Evolutionary conservation across 2,329 filamentous ascomycete genomes (phyloP), one percentile per base, ranked within the genome.

Genomic region (Nannizziopsis barbatae): DNA sequence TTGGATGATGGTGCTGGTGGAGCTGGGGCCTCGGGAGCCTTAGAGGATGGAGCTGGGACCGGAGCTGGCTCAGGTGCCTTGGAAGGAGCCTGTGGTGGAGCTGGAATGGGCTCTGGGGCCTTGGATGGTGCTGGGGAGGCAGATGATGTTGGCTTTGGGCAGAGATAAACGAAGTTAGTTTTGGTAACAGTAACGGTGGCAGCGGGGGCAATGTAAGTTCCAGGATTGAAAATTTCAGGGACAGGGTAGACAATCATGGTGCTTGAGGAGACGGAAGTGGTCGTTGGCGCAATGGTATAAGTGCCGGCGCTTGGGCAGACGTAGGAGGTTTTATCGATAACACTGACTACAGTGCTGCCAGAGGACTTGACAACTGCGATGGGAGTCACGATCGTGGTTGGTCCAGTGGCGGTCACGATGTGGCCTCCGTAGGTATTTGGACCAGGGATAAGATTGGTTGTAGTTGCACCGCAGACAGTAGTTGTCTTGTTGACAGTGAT

Each of bases 251-350:
- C 75, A 49, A 68, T 50, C 11, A 82, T 69, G 55, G 73, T 72
- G 57, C 70, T 67, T 50, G 61, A 63, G 50, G 72, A 67, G 56
- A 79, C 73, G 31, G 71, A 73, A 56, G 79, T 83, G 62, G 80
- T 84, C 62, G 74, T 74, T 50, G 83, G 79, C 56, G 74, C 80
- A 58, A 88, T 80, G 62, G 81, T 86, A 75, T 86, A 88, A 50
- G 81, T 86, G 65, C 84, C 84, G 60, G 82, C 73, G 43, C 72
- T 72, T 53, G 83, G 82, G 80, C 83, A 87, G 61, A 83, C 76
- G 62, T 81, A 86, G 60, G 79, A 81, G 60, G 83, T 87, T 58
- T 72, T 77, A 68, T 76, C 71, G 60, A 86, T 77, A 58, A 81
- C 72, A 70, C 75, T 84, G 69, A 79, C 85, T 44, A 77, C 75